A percentile compares a stretch with the other conserved stretches of the same genome.
Conservation (phyloP, 2,329 filamentous ascomycete species). For the Dactylella cylindrospora region DNA sequence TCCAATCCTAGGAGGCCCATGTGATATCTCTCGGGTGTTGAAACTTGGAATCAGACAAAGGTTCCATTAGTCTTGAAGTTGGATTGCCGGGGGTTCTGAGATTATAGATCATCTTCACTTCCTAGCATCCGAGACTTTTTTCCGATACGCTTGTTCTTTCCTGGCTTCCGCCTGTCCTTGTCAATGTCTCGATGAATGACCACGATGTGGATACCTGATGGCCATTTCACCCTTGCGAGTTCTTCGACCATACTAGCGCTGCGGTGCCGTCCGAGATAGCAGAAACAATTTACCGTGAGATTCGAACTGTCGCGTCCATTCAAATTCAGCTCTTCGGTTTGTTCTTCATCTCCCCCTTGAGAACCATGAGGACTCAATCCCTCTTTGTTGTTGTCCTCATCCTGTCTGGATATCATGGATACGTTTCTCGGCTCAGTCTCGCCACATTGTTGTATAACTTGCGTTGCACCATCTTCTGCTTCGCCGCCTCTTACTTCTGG, state of each 20-base stretch:
- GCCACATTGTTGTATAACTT: constrained; percentile 27
- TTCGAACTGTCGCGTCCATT: constrained; percentile 1
- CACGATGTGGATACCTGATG: constrained; percentile 12
- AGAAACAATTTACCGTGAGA: constrained; percentile 38
- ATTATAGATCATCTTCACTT: constrained; percentile 20
- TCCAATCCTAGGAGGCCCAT: no score
- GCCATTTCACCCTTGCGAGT: constrained; percentile 34
- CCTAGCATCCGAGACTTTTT: constrained; percentile 19
- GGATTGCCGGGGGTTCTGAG: no score
- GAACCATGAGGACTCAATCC: neutral
- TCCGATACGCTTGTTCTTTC: constrained; percentile 11
- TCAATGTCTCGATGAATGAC: constrained; percentile 39
- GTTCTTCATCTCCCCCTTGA: neutral
- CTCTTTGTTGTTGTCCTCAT: neutral
- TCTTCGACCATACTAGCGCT: constrained; percentile 37
- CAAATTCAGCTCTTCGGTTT: neutral
- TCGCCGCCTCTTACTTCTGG: constrained; percentile 12
- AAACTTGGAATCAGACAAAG: no score
- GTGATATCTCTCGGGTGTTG: no score
- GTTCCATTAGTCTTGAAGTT: no score
- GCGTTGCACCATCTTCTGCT: constrained; percentile 9
- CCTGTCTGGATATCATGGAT: neutral
- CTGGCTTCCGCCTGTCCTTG: constrained; percentile 13
- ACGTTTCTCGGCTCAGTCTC: constrained; percentile 1
- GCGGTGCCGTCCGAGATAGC: constrained; percentile 32